Base-by-base conservation (phyloP, 495 filamentous ascomycete genomes). In the Neurospora intermedia region DNA sequence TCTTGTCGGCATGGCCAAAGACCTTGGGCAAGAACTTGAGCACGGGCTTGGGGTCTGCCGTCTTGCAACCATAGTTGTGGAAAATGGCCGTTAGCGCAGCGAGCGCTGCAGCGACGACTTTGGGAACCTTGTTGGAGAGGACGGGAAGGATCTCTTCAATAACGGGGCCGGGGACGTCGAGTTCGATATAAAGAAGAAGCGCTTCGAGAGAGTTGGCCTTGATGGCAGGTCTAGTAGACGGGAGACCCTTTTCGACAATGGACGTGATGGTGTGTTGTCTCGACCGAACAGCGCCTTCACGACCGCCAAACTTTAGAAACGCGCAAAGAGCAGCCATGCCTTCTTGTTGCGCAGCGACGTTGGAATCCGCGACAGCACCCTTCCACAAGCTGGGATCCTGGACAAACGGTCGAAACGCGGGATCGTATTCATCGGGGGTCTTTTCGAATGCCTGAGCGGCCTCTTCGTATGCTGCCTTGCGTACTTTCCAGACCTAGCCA, bases 1-100 rank as follows among this genome's bases (percentile, higher is more conserved):
- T 98, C 81, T 99, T 99, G 86, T 99, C 96, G 6, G 96, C 94
- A 81, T 98, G 96, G 16, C 93, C 92, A 76, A 97, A 99, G 23
- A 90, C 90, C 80, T 97, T 97, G 0, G 96, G 94, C 11, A 99
- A 84, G 11, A 88, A 83, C 79, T 98, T 99, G 46, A 99, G 85
- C n/a, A 94, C 90, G 1, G 93, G 93, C 79, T 98, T 99, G 13
- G 96, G 96, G 79, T 99, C 96, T 35, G 94, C 92, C n/a, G 91
- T 91, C 81, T 96, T 97, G 86, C 94, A 96, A 69, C 96, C 96
- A 78, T 93, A 99, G 75, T 92, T 93, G 79, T 97, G 92, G 77
- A 91, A 97, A 48, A 98, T 93, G 20, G 89, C 85, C 6, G 91
- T 93, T 48, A 99, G 84, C 1, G 94, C 91, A 27, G 89, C 85